phyloP scores from a whole-genome alignment of 129 eudicot species.

The Silybum marianum region DNA sequence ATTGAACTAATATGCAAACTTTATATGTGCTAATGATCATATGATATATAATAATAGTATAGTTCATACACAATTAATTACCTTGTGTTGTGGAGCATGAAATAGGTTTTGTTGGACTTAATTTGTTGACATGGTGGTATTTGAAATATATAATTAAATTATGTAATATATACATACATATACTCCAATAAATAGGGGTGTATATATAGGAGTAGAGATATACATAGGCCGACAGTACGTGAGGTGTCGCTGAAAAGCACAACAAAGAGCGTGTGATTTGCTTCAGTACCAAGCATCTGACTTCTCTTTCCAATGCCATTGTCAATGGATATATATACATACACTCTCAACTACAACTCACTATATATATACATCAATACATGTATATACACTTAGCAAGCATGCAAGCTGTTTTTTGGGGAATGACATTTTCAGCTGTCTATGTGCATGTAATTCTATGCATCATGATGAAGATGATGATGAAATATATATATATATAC shows the following conservation, averaged over 20 bases:
- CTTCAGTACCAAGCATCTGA: conserved; percentile 52
- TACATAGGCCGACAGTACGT: conserved; percentile 35
- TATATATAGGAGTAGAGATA: conserved; percentile 4
- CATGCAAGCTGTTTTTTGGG: conserved; percentile 35
- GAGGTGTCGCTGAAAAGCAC: conserved; percentile 39
- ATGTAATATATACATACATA: too few species aligned
- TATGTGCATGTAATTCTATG: neutral
- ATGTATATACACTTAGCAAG: neutral
- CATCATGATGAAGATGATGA: neutral
- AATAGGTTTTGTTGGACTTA: too few species aligned
- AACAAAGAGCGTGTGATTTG: conserved; percentile 33
- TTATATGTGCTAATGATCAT: too few species aligned
- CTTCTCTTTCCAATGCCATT: conserved; percentile 10
- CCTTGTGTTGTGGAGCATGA: too few species aligned
- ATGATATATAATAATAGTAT: too few species aligned
- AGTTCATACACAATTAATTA: too few species aligned
- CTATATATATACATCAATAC: neutral
- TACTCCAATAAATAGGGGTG: neutral
- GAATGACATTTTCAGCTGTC: conserved; percentile 29
- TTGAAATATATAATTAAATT: too few species aligned
- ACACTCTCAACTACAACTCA: conserved; percentile 27
- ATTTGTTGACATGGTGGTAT: too few species aligned
- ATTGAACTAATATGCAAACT: too few species aligned
- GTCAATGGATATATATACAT: conserved; percentile 21
- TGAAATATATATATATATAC: neutral